Base-by-base conservation (phyloP, 306 rosid genomes). In the Trifolium repens region DNA sequence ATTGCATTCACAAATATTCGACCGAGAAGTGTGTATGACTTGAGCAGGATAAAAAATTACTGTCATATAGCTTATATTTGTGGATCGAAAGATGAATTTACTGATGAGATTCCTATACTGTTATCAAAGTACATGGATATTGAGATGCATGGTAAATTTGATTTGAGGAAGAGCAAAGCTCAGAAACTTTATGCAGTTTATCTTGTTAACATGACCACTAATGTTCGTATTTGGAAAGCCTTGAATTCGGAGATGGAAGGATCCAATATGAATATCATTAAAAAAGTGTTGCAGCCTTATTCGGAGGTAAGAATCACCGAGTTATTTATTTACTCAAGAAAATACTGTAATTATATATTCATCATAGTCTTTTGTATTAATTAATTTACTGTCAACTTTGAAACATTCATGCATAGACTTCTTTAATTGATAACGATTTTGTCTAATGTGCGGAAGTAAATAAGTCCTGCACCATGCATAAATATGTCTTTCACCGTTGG, bases 1-100 rank as follows among this genome's bases (percentile, higher is more conserved):
- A 82, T 87, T 80, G 90, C 90, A 55, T 73, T 88, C 27, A 61
- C 91, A 4, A 43, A 75, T 68, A 60, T 67, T 9, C 81, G 62
- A 60, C 89, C 93, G 0, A 73, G 67, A 69, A 14, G 71, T 15
- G 5, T 68, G 4, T 4, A 52, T 40, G 93, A 91, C 79, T 64
- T 91, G 74, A 59, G 68, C 50, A 50, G 61, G 68, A 67, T 81
- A 22, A 60, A 12, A 26, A 81, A 65, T n/a, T 16, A 44, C 39
- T 87, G 75, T 67, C 69, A 78, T 57, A 34, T 85, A 16, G 93
- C 87, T 67, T 78, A 64, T 74, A 74, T 84, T 68, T 34, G 1
- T 4, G 39, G 63, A 12, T 9, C 79, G 32, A 74, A 49, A 69
- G 55, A 53, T 54, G 30, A 17, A 13, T 54, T 14, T n/a, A 47